A percentile compares a stretch with the other conserved stretches of the same genome.
Conservation (phyloP, 805 yeast genomes). For the Wickerhamomyces ciferrii region DNA sequence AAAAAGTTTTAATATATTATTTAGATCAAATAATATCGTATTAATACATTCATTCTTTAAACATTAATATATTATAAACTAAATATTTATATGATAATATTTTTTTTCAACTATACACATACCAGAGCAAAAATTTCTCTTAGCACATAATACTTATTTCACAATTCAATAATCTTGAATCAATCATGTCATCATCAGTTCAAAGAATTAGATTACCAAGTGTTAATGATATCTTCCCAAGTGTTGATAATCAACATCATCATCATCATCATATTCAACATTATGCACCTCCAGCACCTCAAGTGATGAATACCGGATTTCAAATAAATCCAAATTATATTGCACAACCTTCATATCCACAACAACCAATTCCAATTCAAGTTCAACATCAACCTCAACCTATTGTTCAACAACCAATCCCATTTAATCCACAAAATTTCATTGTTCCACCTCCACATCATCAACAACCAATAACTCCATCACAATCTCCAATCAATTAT, state of each 20-base stretch:
- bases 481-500: background rate
- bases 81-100: too few relatives aligned
- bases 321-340: background rate
- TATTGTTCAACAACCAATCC: background rate
- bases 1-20: too few relatives aligned
- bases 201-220: slow-evolving; percentile 21
- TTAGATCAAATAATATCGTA: too few relatives aligned
- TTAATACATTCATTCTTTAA: too few relatives aligned
- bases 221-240: slow-evolving; percentile 20
- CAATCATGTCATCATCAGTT: slow-evolving; percentile 1
- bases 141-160: too few relatives aligned
- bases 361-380: background rate
- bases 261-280: slow-evolving; percentile 1
- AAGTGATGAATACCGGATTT: background rate
- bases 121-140: background rate
- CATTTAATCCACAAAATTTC: background rate
- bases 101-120: too few relatives aligned
- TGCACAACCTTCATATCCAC: background rate
- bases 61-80: too few relatives aligned
- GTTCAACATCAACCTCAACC: background rate
- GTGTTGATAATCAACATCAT: background rate
- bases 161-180: too few relatives aligned
- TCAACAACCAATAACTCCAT: slow-evolving; percentile 1
- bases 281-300: background rate
- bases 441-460: background rate